phyloP scores from a whole-genome alignment of 2,329 filamentous ascomycete genomes.

The Penicillium decumbens region DNA sequence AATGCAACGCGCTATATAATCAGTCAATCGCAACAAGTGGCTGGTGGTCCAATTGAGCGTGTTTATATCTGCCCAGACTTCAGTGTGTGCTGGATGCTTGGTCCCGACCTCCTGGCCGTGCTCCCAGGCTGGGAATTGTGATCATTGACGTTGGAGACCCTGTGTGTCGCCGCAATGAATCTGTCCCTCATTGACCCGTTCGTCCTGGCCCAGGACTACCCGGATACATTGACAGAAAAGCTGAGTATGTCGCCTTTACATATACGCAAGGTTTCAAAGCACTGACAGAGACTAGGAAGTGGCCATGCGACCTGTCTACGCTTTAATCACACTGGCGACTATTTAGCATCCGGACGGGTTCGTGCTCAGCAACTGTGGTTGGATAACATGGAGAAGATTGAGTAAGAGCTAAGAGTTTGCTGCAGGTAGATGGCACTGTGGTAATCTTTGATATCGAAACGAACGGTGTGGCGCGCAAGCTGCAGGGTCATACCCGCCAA shows the following conservation, averaged over 20 bases:
- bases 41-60: not conserved
- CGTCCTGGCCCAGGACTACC: constrained; percentile 74
- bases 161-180: constrained; percentile 53
- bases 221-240: constrained; percentile 81
- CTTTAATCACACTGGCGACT: constrained; percentile 92
- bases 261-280: not conserved
- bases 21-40: not conserved
- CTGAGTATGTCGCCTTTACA: constrained; percentile 55
- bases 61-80: not conserved
- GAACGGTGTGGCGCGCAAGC: constrained; percentile 89
- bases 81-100: constrained; percentile 24
- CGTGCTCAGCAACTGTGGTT: constrained; percentile 14
- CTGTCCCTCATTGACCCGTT: constrained; percentile 67
- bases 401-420: constrained; percentile 10
- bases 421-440: constrained; percentile 74
- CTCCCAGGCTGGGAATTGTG: constrained; percentile 22
- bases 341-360: constrained; percentile 86
- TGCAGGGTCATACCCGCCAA: constrained; percentile 87
- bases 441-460: constrained; percentile 97
- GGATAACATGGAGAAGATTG: not conserved
- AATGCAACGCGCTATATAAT: constrained; percentile 1
- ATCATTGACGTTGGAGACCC: not conserved
- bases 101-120: constrained; percentile 23
- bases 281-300: constrained; percentile 44
- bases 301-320: constrained; percentile 65